Evolutionary conservation across 1,284 basidiomycete genomes (phyloP).

Genomic region (Chiua sp.): DNA sequence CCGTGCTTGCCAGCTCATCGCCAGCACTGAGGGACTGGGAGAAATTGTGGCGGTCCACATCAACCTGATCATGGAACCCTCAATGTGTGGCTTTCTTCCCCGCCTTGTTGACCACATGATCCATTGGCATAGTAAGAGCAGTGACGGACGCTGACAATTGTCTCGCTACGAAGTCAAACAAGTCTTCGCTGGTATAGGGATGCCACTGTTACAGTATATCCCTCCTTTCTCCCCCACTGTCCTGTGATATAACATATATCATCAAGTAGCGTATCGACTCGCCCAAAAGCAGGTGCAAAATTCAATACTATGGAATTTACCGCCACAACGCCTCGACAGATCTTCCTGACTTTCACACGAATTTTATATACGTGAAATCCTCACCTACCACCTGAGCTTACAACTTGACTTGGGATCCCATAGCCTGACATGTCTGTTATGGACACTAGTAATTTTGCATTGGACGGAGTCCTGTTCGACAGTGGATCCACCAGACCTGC

Average conservation of each 20-base stretch:
- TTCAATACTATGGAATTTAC: too few relatives aligned
- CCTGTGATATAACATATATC: not conserved
- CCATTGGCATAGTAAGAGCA: too few relatives aligned
- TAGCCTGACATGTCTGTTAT: slow-evolving; percentile 87
- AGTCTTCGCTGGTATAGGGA: slow-evolving; percentile 67
- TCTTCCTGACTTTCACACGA: too few relatives aligned
- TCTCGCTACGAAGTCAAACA: slow-evolving; percentile 73
- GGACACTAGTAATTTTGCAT: slow-evolving; percentile 88
- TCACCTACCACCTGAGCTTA: too few relatives aligned
- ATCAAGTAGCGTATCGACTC: slow-evolving; percentile 74
- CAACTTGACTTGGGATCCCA: slow-evolving; percentile 95
- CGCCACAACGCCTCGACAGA: slow-evolving; percentile 70
- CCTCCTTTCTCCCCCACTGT: not conserved
- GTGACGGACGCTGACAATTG: too few relatives aligned
- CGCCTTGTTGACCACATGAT: too few relatives aligned
- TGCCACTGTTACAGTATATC: slow-evolving; percentile 78
- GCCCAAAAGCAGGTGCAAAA: slow-evolving; percentile 60
- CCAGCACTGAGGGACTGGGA: too few relatives aligned
- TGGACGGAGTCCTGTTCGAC: slow-evolving; percentile 96
- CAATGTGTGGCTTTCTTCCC: too few relatives aligned
- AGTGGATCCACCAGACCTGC: slow-evolving; percentile 97
- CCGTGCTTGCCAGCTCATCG: too few relatives aligned
- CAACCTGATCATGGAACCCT: too few relatives aligned
- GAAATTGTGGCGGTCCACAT: too few relatives aligned
- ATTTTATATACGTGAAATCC: too few relatives aligned